Evolutionary conservation across 2,329 filamentous ascomycete species (phyloP).

Genomic region (Claviceps lovelessii): DNA sequence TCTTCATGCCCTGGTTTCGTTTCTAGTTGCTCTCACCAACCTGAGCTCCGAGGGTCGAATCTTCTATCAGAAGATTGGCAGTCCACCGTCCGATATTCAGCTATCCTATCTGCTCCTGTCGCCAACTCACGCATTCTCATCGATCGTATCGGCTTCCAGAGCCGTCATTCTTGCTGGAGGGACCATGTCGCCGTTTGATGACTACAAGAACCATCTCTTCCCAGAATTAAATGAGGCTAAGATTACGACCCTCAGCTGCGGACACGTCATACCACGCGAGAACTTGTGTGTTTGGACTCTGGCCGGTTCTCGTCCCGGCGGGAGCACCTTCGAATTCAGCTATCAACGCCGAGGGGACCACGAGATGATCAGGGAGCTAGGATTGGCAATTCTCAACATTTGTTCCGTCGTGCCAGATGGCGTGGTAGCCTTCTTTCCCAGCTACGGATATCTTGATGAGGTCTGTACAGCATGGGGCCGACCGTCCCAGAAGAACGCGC

Average conservation of each 20-base stretch:
- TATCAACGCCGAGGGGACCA: conserved; percentile 62
- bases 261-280: conserved; percentile 75
- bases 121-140: conserved; percentile 78
- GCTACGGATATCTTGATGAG: conserved; percentile 75
- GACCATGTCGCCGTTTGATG: conserved; percentile 93
- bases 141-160: conserved; percentile 69
- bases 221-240: conserved; percentile 50
- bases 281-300: conserved; percentile 73
- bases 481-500: conserved; percentile 19
- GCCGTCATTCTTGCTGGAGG: conserved; percentile 86
- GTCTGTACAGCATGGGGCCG: conserved; percentile 47
- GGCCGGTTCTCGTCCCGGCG: conserved; percentile 25
- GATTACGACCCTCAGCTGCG: conserved; percentile 76
- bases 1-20: conserved; percentile 40
- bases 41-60: conserved; percentile 57
- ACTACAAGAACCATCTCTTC: conserved; percentile 78
- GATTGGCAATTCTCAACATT: conserved; percentile 55
- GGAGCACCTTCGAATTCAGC: conserved; percentile 65
- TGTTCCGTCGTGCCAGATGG: conserved; percentile 70
- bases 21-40: conserved; percentile 75
- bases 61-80: conserved; percentile 40
- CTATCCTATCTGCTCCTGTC: conserved; percentile 82
- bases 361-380: conserved; percentile 59
- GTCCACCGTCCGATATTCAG: conserved; percentile 31
- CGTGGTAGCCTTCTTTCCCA: conserved; percentile 88